A percentile compares a stretch with the other conserved stretches of the same genome.
These are phyloP conservation scores for Themeda triandra DNA, from an alignment of 176 grass and related monocot genomes.

Conservation along the genomic window DNA sequence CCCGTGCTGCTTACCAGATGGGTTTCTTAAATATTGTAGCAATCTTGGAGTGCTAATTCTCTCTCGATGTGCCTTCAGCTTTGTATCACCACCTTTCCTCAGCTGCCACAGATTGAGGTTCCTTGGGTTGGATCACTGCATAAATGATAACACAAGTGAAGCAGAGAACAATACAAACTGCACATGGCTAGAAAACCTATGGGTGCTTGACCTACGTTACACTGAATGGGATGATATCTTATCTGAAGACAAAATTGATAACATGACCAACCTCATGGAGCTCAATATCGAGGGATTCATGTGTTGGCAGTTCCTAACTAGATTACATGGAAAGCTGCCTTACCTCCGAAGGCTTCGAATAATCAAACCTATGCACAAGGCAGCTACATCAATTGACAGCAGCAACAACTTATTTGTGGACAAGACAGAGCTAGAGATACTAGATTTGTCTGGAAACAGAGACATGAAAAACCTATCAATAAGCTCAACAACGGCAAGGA, in stretches of 20 bases:
- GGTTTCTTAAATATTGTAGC: not conserved
- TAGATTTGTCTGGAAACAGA: not conserved
- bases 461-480: not conserved
- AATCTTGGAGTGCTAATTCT: not conserved
- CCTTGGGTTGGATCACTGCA: not conserved
- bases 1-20: not conserved
- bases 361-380: not conserved
- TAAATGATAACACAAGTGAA: not conserved
- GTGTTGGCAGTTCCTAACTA: not conserved
- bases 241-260: not conserved
- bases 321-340: not conserved
- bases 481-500: not conserved
- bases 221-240: not conserved
- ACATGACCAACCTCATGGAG: not conserved
- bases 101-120: not conserved
- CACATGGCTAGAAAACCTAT: too few species aligned
- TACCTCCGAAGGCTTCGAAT: not conserved
- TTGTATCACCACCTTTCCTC: constrained; percentile 10
- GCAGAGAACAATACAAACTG: not conserved
- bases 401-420: not conserved
- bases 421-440: not conserved
- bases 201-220: constrained; percentile 5
- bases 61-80: not conserved
- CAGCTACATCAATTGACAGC: not conserved
- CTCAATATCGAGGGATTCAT: not conserved